Evolutionary conservation across 2,329 filamentous ascomycete genomes (phyloP).

Genomic region (Aspergillus glaucus): DNA sequence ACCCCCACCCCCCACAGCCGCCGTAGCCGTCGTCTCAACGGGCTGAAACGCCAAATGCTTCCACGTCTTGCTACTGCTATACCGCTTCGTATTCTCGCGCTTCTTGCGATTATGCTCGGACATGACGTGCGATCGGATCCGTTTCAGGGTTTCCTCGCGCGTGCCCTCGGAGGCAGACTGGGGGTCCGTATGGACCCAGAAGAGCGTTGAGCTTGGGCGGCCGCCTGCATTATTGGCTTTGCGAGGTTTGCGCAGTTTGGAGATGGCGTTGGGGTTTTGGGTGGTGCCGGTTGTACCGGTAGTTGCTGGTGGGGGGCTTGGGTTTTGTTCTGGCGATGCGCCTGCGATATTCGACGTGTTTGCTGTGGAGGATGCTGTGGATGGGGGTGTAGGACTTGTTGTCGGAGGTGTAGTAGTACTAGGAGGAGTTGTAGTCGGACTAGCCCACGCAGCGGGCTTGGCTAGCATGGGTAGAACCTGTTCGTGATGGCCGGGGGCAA

Average conservation of each 20-base stretch:
- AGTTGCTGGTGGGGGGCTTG: slow-evolving; percentile 9
- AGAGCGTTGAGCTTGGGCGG: slow-evolving; percentile 29
- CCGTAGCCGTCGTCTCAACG: slow-evolving; percentile 17
- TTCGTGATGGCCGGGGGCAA: slow-evolving; percentile 15
- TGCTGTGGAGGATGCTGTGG: not conserved
- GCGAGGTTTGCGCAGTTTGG: slow-evolving; percentile 30
- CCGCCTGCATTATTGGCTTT: slow-evolving; percentile 21
- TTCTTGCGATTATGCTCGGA: slow-evolving; percentile 39
- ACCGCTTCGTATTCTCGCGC: slow-evolving; percentile 33
- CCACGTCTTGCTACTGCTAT: slow-evolving; percentile 34
- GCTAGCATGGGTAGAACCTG: slow-evolving; percentile 24
- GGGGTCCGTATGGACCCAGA: slow-evolving; percentile 36
- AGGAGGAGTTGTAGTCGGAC: not conserved
- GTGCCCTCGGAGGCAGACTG: slow-evolving; percentile 32
- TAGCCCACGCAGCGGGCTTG: slow-evolving; percentile 15
- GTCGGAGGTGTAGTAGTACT: not conserved
- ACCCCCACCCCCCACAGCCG: not conserved
- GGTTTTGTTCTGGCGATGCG: slow-evolving; percentile 4
- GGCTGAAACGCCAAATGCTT: slow-evolving; percentile 32
- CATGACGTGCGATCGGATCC: slow-evolving; percentile 40
- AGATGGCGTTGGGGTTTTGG: slow-evolving; percentile 10
- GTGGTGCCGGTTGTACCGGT: not conserved
- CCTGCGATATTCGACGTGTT: not conserved
- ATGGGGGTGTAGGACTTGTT: not conserved
- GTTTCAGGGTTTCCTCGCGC: slow-evolving; percentile 34